Evolutionary conservation across 2,329 filamentous ascomycete species (phyloP), one percentile per base, ranked within the genome.

Genomic region (Trichoderma simmonsii): DNA sequence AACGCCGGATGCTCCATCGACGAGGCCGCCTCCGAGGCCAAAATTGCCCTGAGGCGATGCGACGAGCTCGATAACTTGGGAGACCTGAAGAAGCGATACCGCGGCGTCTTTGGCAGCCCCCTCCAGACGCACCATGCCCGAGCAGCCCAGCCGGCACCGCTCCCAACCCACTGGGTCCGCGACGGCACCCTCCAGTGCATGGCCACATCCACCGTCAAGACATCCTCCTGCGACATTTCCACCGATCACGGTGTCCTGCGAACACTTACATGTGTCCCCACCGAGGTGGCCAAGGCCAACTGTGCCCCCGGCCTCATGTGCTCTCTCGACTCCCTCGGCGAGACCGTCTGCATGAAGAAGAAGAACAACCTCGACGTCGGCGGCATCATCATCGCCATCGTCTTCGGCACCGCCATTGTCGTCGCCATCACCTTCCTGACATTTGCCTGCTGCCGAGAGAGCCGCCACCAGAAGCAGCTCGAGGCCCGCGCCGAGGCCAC

Each of bases 401-500:
- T 85, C 78, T 84, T 90, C 48, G 84, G 81, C 71, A 73, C 78
- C n/a, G 80, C 78, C 72, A 76, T 85, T 73, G 77, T 80, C 74
- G 57, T 81, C 66, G 79, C 81, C 74, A 73, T 85, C 73, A 79
- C 76, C 62, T 75, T 80, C 73, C 78, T 89, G 71, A 83, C 84
- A 77, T 85, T 85, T 82, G 81, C 85, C 74, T 88, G 86, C 84
- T 86, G 83, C 82, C 81, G 81, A 73, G 87, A 89, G 75, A 81
- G 83, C 75, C 79, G 79, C 78, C 75, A 81, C 75, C 82, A 86
- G 76, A 83, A 82, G 78, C 80, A 81, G 61, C 78, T 83, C 39
- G 79, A 79, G 69, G 83, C 83, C 72, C 83, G 83, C 74, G 82
- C 83, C 72, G 86, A 88, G 80, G 85, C 85, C 59, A 83, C 83